Conservation (phyloP, 108 stramenopile species). For the Fragilaria crotonensis region DNA sequence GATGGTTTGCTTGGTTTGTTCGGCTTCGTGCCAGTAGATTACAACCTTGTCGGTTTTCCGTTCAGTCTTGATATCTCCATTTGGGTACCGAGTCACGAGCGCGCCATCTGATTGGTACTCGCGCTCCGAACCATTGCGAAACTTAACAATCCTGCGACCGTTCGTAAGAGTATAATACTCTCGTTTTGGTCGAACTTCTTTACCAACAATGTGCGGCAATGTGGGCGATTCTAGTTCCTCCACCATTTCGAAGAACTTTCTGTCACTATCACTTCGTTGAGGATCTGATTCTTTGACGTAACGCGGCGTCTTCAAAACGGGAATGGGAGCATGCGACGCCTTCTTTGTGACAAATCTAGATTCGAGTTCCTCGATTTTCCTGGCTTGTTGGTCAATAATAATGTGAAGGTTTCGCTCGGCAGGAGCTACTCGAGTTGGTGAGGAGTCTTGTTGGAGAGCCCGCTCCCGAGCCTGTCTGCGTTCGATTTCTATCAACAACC, state of each 20-base stretch:
- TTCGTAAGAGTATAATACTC: neutral
- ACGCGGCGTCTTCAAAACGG: neutral
- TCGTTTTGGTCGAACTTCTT: neutral
- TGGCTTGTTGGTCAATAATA: constrained; percentile 15
- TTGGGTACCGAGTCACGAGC: constrained; percentile 47
- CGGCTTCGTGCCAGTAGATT: constrained; percentile 40
- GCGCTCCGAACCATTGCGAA: constrained; percentile 58
- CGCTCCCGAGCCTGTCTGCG: constrained; percentile 1
- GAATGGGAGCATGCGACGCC: neutral
- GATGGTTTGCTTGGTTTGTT: constrained; percentile 25
- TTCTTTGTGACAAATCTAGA: neutral
- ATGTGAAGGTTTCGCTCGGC: constrained; percentile 11
- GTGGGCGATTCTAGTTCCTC: neutral
- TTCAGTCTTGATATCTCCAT: constrained; percentile 70
- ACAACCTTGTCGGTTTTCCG: constrained; percentile 5
- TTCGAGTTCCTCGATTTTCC: constrained; percentile 12
- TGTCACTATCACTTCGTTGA: neutral
- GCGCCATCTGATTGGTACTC: constrained; percentile 52
- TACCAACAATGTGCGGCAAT: neutral
- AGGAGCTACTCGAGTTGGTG: constrained; percentile 4
- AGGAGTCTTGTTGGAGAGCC: neutral
- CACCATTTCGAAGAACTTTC: neutral
- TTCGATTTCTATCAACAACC: constrained; percentile 12
- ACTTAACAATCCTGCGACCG: constrained; percentile 18
- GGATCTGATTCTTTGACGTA: neutral